Evolutionary conservation across 1,284 basidiomycete species (phyloP), one percentile per base, ranked within the genome.

Genomic region (Termitomyces sp.): DNA sequence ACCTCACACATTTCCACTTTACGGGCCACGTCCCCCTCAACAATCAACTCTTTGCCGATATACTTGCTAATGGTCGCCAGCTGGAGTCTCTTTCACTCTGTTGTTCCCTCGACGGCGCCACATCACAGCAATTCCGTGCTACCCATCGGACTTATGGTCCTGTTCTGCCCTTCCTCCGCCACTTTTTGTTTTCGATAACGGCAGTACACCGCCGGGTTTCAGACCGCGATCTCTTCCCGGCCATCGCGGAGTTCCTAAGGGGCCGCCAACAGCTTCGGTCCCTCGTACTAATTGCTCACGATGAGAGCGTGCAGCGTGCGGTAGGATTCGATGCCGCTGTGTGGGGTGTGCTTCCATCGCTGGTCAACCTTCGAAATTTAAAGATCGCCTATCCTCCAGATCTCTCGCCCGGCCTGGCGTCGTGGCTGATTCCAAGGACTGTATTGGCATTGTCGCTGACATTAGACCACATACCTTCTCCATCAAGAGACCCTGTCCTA

Each of bases 291-390:
- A 73, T 77, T 9, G 77, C 77, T 12, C 71, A 73, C n/a, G 72
- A 76, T 19, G 74, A 77, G 45, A 68, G 64, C 57, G 69, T 73
- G 41, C 76, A 80, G 58, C 69, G 71, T 53, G 70, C 75, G 10
- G 73, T 84, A 10, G 85, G 86, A 19, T 87, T 84, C 59, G 82
- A 86, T 59, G 83, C 85, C 0, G 76, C 80, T 0, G 74, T 83
- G 6, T 86, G 84, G 83, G 85, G 86, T 12, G 79, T 87, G n/a
- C 71, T 88, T 12, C 85, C 86, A 0, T 75, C 75, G 3, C 65
- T 88, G 30, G 68, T 69, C 10, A 71, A 70, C 15, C 65, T 88
- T 53, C 74, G 68, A 24, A 76, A 73, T 46, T 63, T 88, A 50
- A 75, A 73, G 38, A 84, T 87, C 51, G 81, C 81, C 9, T 79